Evolutionary conservation across 257 asterid genomes (phyloP).

Genomic region (Solanum okadae): DNA sequence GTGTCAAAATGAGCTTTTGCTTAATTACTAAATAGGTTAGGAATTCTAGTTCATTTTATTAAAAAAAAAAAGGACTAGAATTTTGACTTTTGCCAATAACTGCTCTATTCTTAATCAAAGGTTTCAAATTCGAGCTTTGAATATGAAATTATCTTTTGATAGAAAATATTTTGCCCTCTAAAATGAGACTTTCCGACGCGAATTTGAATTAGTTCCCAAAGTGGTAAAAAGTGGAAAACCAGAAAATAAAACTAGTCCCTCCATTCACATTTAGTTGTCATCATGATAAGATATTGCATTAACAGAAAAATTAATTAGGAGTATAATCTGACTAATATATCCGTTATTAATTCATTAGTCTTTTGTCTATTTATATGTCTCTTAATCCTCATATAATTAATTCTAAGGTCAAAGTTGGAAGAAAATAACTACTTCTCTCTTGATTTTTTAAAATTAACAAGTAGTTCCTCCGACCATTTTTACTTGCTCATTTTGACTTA

Average conservation of each 20-base stretch:
- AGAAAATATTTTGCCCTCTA: not conserved
- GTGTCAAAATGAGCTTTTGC: not conserved
- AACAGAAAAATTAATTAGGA: not conserved
- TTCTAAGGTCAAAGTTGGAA: not conserved
- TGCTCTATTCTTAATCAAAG: too few relatives aligned
- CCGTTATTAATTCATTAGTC: too few relatives aligned
- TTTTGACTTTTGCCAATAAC: not conserved
- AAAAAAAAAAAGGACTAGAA: not conserved
- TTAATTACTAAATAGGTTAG: not conserved
- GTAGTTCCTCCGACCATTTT: not conserved
- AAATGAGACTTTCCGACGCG: not conserved
- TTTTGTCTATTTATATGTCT: not conserved
- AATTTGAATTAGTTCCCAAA: not conserved
- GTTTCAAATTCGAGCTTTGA: not conserved
- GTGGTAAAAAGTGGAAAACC: not conserved
- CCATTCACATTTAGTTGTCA: too few relatives aligned
- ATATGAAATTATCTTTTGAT: too few relatives aligned
- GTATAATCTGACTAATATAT: not conserved
- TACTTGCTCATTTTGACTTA: too few relatives aligned
- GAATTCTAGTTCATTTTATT: not conserved
- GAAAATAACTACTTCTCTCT: not conserved
- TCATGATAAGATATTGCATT: not conserved
- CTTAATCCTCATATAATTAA: not conserved
- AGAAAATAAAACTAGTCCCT: not conserved
- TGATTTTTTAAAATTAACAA: not conserved